Conservation (phyloP, 2,329 filamentous ascomycete genomes). For the Zymoseptoria ardabiliae region DNA sequence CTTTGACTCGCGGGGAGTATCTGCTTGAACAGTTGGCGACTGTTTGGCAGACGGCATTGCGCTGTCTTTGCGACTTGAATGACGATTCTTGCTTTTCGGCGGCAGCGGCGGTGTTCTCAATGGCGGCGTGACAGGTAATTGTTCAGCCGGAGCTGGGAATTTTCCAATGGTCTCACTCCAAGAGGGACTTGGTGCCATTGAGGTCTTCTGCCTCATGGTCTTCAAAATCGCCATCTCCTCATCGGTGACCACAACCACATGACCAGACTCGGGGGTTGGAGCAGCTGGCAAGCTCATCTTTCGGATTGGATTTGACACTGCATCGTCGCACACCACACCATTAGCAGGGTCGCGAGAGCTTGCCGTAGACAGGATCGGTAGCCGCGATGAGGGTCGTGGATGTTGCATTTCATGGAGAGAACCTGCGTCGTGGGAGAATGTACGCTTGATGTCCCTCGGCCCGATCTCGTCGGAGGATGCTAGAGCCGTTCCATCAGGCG, state of each 20-base stretch:
- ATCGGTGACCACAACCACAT: slow-evolving; percentile 41
- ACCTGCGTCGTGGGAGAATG: background rate
- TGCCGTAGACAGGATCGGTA: background rate
- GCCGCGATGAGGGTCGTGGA: background rate
- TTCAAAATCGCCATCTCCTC: slow-evolving; percentile 45
- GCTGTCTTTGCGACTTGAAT: background rate
- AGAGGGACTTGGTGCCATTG: slow-evolving; percentile 35
- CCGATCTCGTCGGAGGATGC: background rate
- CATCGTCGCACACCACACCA: background rate
- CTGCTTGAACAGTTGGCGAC: background rate
- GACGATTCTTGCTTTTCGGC: background rate
- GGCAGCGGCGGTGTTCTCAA: background rate
- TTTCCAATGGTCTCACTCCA: background rate
- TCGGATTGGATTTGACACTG: background rate
- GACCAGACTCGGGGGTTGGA: slow-evolving; percentile 8
- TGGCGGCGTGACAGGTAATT: background rate
- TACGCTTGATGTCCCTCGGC: background rate
- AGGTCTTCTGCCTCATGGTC: slow-evolving; percentile 44
- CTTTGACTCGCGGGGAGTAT: background rate
- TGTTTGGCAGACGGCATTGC: background rate
- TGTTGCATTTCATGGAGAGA: background rate
- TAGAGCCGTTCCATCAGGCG: background rate
- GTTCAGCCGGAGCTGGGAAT: background rate
- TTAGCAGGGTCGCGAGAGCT: background rate
- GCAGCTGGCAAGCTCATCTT: background rate